Percentiles rank a stretch among this genome's conserved stretches.
Evolutionary conservation across 2,329 filamentous ascomycete genomes (phyloP).

Genomic region (Aspergillus intermedius): DNA sequence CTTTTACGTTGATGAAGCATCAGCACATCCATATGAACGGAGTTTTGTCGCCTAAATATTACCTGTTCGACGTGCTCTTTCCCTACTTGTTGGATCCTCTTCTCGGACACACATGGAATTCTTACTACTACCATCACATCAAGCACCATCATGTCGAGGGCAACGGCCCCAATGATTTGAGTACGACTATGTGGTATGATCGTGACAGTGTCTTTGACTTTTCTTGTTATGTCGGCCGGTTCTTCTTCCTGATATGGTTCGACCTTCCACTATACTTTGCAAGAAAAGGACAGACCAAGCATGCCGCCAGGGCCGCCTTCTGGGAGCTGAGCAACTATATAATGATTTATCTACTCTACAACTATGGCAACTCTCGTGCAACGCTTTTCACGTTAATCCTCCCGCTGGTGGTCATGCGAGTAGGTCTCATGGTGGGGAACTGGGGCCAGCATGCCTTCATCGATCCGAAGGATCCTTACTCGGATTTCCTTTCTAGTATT

Average conservation of each 20-base stretch:
- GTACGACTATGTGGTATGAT: conserved; percentile 69
- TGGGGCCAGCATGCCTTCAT: conserved; percentile 82
- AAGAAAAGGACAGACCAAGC: conserved; percentile 50
- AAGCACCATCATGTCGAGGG: conserved; percentile 81
- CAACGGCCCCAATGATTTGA: conserved; percentile 70
- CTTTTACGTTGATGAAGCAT: conserved; percentile 76
- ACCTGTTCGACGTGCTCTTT: conserved; percentile 57
- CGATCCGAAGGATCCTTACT: conserved; percentile 66
- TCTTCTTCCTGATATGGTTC: conserved; percentile 66
- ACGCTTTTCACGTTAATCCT: conserved; percentile 61
- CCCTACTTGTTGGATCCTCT: conserved; percentile 69
- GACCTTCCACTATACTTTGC: conserved; percentile 70
- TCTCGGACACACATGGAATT: conserved; percentile 80
- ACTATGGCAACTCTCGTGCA: conserved; percentile 46
- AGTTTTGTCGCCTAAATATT: conserved; percentile 52
- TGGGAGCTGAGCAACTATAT: conserved; percentile 58
- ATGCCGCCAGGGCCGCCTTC: conserved; percentile 51
- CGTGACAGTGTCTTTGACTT: conserved; percentile 63
- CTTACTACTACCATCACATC: conserved; percentile 78
- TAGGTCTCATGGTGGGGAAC: conserved; percentile 74
- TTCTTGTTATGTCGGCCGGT: conserved; percentile 64
- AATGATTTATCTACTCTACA: conserved; percentile 47
- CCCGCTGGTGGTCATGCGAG: conserved; percentile 59
- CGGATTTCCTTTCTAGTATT: conserved; percentile 71
- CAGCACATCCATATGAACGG: conserved; percentile 77